A percentile compares a stretch with the other conserved stretches of the same genome.
These are phyloP conservation scores for Cornus kousa DNA, from an alignment of 148 eudicot genomes.

Conservation along the genomic window DNA sequence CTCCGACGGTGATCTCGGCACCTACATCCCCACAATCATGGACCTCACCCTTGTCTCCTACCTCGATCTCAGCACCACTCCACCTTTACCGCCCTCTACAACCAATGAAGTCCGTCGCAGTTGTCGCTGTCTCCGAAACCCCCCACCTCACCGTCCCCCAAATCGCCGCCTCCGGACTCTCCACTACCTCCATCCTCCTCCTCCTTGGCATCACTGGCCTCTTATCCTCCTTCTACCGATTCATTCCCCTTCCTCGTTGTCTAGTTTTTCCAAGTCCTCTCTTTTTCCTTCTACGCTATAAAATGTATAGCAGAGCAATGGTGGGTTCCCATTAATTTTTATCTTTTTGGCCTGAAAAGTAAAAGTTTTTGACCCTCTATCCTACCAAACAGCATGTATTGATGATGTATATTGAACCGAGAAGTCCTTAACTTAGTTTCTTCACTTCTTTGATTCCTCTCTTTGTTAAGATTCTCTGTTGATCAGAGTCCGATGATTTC, in stretches of 20 bases:
- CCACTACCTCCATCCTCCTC: constrained; percentile 37
- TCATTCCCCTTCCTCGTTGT: constrained; percentile 53
- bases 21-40: constrained; percentile 57
- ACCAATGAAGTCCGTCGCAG: constrained; percentile 66
- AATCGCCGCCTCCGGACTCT: constrained; percentile 49
- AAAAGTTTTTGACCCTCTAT: no score
- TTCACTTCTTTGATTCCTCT: no score
- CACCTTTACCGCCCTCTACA: constrained; percentile 52
- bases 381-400: no score
- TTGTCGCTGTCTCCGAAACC: constrained; percentile 48
- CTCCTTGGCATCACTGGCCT: constrained; percentile 52
- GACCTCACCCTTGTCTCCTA: constrained; percentile 50
- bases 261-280: constrained; percentile 57
- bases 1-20: constrained; percentile 55
- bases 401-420: no score
- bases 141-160: constrained; percentile 39
- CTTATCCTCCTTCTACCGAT: constrained; percentile 44
- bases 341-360: no score
- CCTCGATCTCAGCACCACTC: constrained; percentile 51
- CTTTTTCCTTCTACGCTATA: constrained; percentile 54
- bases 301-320: constrained; percentile 14
- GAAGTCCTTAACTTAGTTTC: no score
- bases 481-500: no score
- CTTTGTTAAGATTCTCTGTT: no score
- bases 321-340: no score